phyloP scores from a whole-genome alignment of 2,329 filamentous ascomycete species.

The Ophiostoma ips region DNA sequence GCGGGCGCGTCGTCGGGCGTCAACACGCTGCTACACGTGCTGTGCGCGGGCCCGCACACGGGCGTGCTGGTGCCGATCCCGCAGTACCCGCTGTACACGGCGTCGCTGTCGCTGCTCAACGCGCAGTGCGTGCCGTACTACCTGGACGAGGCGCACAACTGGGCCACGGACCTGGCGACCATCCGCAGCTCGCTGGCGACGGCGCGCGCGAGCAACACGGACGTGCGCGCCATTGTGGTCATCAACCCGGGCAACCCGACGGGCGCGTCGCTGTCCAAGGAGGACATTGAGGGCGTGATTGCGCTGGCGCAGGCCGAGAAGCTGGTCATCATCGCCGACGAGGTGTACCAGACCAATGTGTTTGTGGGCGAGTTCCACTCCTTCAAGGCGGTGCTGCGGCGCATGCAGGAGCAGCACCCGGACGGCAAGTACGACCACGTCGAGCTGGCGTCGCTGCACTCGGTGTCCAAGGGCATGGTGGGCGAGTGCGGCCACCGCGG shows the following conservation, averaged over 20 bases:
- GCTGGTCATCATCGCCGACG: constrained; percentile 84
- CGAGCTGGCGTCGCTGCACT: constrained; percentile 86
- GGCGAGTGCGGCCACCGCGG: constrained; percentile 96
- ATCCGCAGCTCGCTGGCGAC: constrained; percentile 62
- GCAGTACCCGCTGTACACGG: constrained; percentile 96
- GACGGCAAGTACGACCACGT: constrained; percentile 72
- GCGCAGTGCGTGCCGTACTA: constrained; percentile 85
- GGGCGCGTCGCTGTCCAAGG: constrained; percentile 66
- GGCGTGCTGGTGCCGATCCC: constrained; percentile 91
- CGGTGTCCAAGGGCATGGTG: constrained; percentile 94
- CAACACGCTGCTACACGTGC: constrained; percentile 80
- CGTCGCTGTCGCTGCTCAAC: constrained; percentile 73
- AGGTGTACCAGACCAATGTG: constrained; percentile 98
- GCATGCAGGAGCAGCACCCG: constrained; percentile 60
- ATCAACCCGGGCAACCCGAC: constrained; percentile 99
- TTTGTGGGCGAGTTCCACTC: constrained; percentile 89
- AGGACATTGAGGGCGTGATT: constrained; percentile 73
- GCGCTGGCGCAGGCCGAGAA: constrained; percentile 74
- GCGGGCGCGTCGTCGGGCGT: constrained; percentile 88
- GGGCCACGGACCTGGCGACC: constrained; percentile 74
- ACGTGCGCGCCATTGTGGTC: constrained; percentile 85
- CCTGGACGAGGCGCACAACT: constrained; percentile 72
- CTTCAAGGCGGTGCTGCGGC: constrained; percentile 80
- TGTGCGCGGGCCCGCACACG: constrained; percentile 62
- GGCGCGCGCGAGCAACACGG: constrained; percentile 62